These are phyloP conservation scores for Hypoxylon fuscum DNA, from an alignment of 495 filamentous ascomycete species.

Conservation along the genomic window DNA sequence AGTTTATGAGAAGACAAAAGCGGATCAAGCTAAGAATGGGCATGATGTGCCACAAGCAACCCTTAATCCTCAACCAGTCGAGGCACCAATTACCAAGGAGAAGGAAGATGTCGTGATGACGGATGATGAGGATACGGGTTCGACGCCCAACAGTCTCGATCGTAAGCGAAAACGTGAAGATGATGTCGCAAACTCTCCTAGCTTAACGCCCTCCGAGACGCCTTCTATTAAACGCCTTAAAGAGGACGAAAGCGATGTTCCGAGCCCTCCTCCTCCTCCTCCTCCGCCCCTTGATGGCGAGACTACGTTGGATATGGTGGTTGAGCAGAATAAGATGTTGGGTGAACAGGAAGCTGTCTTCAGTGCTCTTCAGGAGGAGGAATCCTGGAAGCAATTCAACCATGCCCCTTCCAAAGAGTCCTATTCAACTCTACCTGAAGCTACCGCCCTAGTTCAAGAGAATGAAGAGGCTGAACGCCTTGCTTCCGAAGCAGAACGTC, in stretches of 20 bases:
- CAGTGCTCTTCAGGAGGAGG: too few relatives aligned
- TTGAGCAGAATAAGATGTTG: slow-evolving; percentile 50
- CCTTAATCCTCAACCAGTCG: slow-evolving; percentile 41
- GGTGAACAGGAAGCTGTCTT: slow-evolving; percentile 57
- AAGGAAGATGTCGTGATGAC: slow-evolving; percentile 62
- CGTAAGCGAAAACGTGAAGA: slow-evolving; percentile 72
- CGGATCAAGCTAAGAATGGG: slow-evolving; percentile 52
- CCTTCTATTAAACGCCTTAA: slow-evolving; percentile 60
- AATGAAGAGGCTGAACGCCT: slow-evolving; percentile 54
- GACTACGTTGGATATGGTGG: slow-evolving; percentile 39
- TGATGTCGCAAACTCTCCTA: slow-evolving; percentile 45
- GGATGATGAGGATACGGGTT: slow-evolving; percentile 61
- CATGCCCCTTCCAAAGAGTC: too few relatives aligned
- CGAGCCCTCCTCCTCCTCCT: slow-evolving; percentile 48
- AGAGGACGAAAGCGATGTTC: slow-evolving; percentile 50
- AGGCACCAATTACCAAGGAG: slow-evolving; percentile 42
- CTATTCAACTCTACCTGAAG: too few relatives aligned
- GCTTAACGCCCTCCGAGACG: slow-evolving; percentile 53
- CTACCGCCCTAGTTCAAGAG: slow-evolving; percentile 43
- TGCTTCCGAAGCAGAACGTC: slow-evolving; percentile 52
- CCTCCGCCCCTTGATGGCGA: slow-evolving; percentile 53
- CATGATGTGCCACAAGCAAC: slow-evolving; percentile 30
- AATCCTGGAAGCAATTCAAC: too few relatives aligned
- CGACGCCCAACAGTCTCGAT: slow-evolving; percentile 48
- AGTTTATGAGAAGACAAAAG: slow-evolving; percentile 72